phyloP scores from a whole-genome alignment of 1,284 basidiomycete species.

The Schizophyllum amplum region DNA sequence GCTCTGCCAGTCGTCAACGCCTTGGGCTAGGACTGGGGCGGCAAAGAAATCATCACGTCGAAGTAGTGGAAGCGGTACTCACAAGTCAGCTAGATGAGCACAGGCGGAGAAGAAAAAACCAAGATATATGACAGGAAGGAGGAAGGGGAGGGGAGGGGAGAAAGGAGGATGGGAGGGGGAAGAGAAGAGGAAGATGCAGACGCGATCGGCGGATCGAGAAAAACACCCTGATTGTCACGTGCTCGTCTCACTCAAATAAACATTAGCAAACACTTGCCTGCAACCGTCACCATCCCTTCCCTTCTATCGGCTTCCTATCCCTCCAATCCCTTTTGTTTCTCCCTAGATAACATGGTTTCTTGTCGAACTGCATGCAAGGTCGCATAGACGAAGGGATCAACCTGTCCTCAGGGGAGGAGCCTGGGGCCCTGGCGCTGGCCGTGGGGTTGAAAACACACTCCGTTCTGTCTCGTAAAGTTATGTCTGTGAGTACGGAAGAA shows the following conservation, averaged over 20 bases:
- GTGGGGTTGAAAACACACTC: no score
- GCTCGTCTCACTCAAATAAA: neutral
- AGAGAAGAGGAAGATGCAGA: neutral
- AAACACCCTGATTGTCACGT: neutral
- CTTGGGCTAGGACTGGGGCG: slow-evolving; percentile 25
- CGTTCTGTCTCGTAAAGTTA: no score
- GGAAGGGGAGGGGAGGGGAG: neutral
- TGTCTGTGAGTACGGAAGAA: no score
- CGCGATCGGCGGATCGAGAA: neutral
- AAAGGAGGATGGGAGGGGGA: neutral
- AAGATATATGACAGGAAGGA: neutral
- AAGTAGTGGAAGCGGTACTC: neutral
- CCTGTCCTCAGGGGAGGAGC: no score
- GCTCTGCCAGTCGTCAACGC: slow-evolving; percentile 25
- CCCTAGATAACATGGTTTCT: no score
- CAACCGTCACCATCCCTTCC: no score
- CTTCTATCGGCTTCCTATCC: no score
- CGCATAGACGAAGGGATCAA: no score
- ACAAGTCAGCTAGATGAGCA: neutral
- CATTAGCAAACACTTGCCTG: neutral
- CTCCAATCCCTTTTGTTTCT: no score
- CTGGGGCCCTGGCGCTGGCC: no score
- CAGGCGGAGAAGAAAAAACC: neutral
- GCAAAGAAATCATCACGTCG: slow-evolving; percentile 15
- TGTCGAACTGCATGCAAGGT: no score